Evolutionary conservation across 352 stramenopile species (phyloP), one percentile per base, ranked within the genome.

Genomic region (Phytopythium delawarense): DNA sequence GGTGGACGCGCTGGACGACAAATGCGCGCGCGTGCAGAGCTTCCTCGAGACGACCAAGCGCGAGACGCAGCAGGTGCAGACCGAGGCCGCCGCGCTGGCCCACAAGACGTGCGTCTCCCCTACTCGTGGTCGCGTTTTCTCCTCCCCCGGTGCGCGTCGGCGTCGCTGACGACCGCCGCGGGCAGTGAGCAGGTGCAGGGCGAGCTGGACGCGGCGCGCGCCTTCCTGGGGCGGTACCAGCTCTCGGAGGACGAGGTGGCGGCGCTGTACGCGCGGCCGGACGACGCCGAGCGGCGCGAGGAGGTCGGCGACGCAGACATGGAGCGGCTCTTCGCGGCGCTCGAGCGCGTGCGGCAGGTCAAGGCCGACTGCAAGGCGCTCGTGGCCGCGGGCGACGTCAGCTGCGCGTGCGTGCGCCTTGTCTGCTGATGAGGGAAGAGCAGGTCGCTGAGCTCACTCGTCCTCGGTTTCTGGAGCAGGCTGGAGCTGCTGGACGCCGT

Each of bases 401-500:
- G 64, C 49, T 88, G 81, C 68, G 78, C 63, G 63, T 81, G 44
- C 23, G 67, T 61, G 9, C 18, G 13, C 56, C 8, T 12, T 20
- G 28, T n/a, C 37, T 16, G 16, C 15, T 3, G 25, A 57, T 7
- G 7, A n/a, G 28, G 49, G 30, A 37, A 23, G 21, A 30, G 7
- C 44, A 48, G 16, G 23, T 18, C 56, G 7, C 0, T 51, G 16
- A 18, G 28, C n/a, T 59, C 16, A 28, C 21, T 66, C 21, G 30
- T 35, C 12, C 60, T 25, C 35, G 23, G 6, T 66, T 3, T 7
- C n/a, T 32, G 11, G 25, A 18, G 21, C 37, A 89, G 84, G 55
- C 67, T 97, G 50, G 91, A 97, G 72, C 80, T 97, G 34, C 67
- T 98, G 34, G 89, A 98, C 39, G 61, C 76, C 0, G 75, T 97